Base-by-base conservation (phyloP, 768 basidiomycete genomes). In the Boletus subparvulus region DNA sequence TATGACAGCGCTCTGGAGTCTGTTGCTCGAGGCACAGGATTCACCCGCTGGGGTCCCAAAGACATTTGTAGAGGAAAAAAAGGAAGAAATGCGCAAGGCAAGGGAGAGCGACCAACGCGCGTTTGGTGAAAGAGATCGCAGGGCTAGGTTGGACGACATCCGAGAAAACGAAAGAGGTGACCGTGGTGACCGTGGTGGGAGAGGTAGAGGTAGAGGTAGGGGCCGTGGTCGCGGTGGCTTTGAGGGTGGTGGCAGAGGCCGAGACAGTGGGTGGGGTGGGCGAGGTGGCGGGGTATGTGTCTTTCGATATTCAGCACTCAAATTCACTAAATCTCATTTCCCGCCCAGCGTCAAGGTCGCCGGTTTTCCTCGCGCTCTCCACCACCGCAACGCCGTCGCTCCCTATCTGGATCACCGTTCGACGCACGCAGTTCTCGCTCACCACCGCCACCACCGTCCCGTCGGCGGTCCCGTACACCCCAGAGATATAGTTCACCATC, bases 1-100 rank as follows among this genome's bases (percentile, higher is more conserved):
- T 74, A 97, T 97, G 94, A 71, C 76, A 6, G 80, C 86, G 1
- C 80, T 99, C 0, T 99, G 97, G 97, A 85, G 80, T 26, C 79
- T 98, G 6, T 78, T 99, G n/a, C 77, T 98, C 5, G 94, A 96
- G 62, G 97, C 97, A 4, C 96, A 98, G 72, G 80, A 81, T 33
- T 90, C 91, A 32, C 82, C 88, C 2, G 89, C 91, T 11, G 94
- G 94, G 57, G 90, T 99, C 0, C 97, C 97, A 9, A 83, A 84
- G 12, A 89, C 89, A 12, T 91, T 96, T 66, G 83, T 97, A 3
- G 93, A 97, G 63, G 86, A 88, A 71, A 95, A 96, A 75, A 97
- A 97, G 71, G 84, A 84, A 65, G 94, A 96, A 69, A 86, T 96
- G 82, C 80, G 90, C n/a, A 79, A 78, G 54, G 84, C 83, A 21